Evolutionary conservation across 495 filamentous ascomycete species (phyloP).

Genomic region (Aspergillus coremiiformis): DNA sequence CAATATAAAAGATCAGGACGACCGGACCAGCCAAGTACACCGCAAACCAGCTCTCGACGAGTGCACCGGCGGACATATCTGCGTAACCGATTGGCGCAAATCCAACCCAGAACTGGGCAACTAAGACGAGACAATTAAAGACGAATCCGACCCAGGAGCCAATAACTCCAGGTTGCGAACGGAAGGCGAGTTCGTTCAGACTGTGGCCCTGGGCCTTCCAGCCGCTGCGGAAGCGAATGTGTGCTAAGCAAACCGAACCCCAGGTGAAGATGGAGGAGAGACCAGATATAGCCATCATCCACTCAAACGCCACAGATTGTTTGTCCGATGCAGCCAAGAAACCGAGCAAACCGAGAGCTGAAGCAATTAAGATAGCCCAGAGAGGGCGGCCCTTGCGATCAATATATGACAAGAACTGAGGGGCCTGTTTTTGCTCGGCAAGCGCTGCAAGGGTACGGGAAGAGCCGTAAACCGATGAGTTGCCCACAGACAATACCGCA

Average conservation of each 20-base stretch:
- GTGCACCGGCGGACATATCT: conserved; percentile 29
- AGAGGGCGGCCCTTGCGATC: conserved; percentile 79
- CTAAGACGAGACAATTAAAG: conserved; percentile 73
- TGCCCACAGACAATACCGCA: conserved; percentile 79
- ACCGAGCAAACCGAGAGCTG: conserved; percentile 63
- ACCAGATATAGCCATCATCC: conserved; percentile 86
- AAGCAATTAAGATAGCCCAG: conserved; percentile 61
- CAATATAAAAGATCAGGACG: conserved; percentile 65
- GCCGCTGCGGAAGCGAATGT: conserved; percentile 85
- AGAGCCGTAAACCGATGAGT: conserved; percentile 79
- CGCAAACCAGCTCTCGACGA: conserved; percentile 61
- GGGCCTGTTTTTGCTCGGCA: conserved; percentile 79
- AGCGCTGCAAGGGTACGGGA: conserved; percentile 81
- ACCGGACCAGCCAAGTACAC: conserved; percentile 80
- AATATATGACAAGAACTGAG: conserved; percentile 67
- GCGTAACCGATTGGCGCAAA: conserved; percentile 65
- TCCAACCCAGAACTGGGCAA: conserved; percentile 92
- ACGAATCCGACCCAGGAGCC: conserved; percentile 80
- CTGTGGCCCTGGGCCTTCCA: conserved; percentile 65
- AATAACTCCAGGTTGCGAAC: conserved; percentile 66
- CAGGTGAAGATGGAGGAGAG: conserved; percentile 90
- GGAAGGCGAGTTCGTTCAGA: conserved; percentile 72
- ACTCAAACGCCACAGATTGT: conserved; percentile 62
- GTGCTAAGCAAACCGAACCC: conserved; percentile 78
- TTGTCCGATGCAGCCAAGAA: conserved; percentile 65